These are phyloP conservation scores for Jaapia argillacea DNA, from an alignment of 768 basidiomycete genomes.

Conservation along the genomic window DNA sequence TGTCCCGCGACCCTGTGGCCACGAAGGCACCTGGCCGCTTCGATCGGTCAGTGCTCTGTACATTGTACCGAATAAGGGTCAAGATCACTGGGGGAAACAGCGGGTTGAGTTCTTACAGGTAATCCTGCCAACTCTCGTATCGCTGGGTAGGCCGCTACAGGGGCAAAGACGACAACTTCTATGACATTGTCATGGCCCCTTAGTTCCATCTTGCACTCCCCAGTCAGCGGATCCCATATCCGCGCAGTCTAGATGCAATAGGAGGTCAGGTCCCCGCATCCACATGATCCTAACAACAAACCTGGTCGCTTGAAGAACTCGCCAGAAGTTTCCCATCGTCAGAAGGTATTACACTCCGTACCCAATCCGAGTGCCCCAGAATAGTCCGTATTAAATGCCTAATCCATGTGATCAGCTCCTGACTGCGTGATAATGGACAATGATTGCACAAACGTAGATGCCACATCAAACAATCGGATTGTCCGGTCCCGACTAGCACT, in stretches of 20 bases:
- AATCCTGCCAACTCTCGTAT: slow-evolving; percentile 72
- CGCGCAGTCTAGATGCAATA: slow-evolving; percentile 58
- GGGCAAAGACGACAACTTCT: slow-evolving; percentile 76
- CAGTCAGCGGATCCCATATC: slow-evolving; percentile 63
- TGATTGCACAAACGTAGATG: slow-evolving; percentile 55
- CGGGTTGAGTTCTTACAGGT: slow-evolving; percentile 22
- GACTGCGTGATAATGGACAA: slow-evolving; percentile 1
- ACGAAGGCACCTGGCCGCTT: slow-evolving; percentile 51
- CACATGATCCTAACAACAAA: no score
- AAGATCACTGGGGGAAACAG: slow-evolving; percentile 1
- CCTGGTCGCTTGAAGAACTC: slow-evolving; percentile 85
- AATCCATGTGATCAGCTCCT: slow-evolving; percentile 7
- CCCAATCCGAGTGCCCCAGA: slow-evolving; percentile 77
- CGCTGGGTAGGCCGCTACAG: slow-evolving; percentile 59
- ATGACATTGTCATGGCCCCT: slow-evolving; percentile 85
- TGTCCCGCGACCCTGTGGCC: slow-evolving; percentile 83
- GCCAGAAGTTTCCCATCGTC: slow-evolving; percentile 66
- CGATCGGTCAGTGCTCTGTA: slow-evolving; percentile 40
- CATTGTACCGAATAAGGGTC: not conserved
- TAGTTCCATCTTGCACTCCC: slow-evolving; percentile 73
- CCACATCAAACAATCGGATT: slow-evolving; percentile 79
- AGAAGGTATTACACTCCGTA: slow-evolving; percentile 56
- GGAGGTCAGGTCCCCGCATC: slow-evolving; percentile 8
- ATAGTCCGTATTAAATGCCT: slow-evolving; percentile 74
- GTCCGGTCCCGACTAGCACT: slow-evolving; percentile 85